phyloP scores from a whole-genome alignment of 306 rosid genomes.

The Dicorynia guianensis region DNA sequence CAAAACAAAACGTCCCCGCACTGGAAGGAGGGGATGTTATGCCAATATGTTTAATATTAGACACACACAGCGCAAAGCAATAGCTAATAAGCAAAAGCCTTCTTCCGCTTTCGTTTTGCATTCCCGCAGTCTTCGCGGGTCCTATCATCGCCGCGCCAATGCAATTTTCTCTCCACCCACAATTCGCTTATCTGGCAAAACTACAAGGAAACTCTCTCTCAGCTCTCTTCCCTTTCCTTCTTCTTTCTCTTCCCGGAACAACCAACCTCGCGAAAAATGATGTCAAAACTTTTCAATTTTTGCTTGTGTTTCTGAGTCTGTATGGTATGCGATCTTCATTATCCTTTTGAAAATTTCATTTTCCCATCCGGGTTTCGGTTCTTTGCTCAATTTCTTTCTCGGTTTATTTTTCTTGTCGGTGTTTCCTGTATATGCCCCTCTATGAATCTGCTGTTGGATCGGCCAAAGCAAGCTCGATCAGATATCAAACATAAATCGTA shows the following conservation, averaged over 20 bases:
- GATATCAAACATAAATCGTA: slow-evolving; percentile 27
- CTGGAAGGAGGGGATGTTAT: too few relatives aligned
- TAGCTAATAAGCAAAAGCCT: neutral
- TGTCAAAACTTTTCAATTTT: slow-evolving; percentile 40
- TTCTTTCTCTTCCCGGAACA: neutral
- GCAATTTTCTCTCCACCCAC: slow-evolving; percentile 70
- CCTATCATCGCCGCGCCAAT: slow-evolving; percentile 55
- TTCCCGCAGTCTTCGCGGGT: slow-evolving; percentile 68
- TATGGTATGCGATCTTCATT: slow-evolving; percentile 51
- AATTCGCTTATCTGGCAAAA: slow-evolving; percentile 35
- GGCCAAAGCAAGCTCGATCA: slow-evolving; percentile 25
- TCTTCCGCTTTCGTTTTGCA: slow-evolving; percentile 24
- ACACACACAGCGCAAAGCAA: too few relatives aligned
- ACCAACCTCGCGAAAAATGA: slow-evolving; percentile 15
- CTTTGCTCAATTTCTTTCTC: slow-evolving; percentile 10
- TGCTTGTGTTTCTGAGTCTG: slow-evolving; percentile 40
- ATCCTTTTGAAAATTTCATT: slow-evolving; percentile 26
- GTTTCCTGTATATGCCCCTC: neutral
- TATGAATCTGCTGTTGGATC: slow-evolving; percentile 39
- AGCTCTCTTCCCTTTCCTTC: slow-evolving; percentile 29
- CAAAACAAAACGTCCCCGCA: too few relatives aligned
- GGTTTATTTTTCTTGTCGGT: slow-evolving; percentile 13
- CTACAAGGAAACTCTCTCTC: neutral
- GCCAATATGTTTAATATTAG: too few relatives aligned
- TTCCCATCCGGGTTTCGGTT: slow-evolving; percentile 34